Conservation (phyloP, 2,329 filamentous ascomycete genomes). For the Fusarium pseudocircinatum region DNA sequence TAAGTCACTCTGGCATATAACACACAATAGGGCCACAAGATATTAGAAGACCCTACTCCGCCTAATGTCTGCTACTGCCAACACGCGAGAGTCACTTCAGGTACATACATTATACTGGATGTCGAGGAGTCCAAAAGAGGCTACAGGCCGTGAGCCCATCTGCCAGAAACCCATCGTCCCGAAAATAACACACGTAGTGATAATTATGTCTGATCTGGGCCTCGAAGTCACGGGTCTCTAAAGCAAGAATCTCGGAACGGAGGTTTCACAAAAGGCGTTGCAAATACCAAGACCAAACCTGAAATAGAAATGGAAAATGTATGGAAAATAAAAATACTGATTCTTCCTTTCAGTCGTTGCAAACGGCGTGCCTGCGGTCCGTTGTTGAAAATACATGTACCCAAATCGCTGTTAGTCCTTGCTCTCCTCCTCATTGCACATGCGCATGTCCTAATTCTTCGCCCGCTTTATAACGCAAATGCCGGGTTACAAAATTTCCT, state of each 20-base stretch:
- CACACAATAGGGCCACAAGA: not conserved
- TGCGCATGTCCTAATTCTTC: not conserved
- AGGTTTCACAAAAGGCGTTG: not conserved
- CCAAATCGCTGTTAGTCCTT: not conserved
- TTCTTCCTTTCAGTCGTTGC: not conserved
- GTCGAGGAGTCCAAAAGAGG: not conserved
- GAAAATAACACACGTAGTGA: not conserved
- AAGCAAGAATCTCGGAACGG: slow-evolving; percentile 7
- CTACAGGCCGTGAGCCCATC: not conserved
- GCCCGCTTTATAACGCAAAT: not conserved
- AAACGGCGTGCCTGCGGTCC: slow-evolving; percentile 33
- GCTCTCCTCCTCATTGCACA: not conserved
- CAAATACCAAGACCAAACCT: not conserved
- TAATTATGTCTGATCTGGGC: slow-evolving; percentile 1
- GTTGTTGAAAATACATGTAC: slow-evolving; percentile 13
- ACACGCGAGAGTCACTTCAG: not conserved
- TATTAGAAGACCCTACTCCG: not conserved
- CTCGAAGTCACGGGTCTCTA: slow-evolving; percentile 25
- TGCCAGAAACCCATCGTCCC: too few species aligned
- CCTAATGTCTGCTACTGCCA: not conserved
- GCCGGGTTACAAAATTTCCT: not conserved
- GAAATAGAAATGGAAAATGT: not conserved
- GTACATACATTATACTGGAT: not conserved
- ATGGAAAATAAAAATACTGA: slow-evolving; percentile 6
- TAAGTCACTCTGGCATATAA: not conserved